Conservation (phyloP, 345 rosid species). For the Eucalyptus marginata region DNA sequence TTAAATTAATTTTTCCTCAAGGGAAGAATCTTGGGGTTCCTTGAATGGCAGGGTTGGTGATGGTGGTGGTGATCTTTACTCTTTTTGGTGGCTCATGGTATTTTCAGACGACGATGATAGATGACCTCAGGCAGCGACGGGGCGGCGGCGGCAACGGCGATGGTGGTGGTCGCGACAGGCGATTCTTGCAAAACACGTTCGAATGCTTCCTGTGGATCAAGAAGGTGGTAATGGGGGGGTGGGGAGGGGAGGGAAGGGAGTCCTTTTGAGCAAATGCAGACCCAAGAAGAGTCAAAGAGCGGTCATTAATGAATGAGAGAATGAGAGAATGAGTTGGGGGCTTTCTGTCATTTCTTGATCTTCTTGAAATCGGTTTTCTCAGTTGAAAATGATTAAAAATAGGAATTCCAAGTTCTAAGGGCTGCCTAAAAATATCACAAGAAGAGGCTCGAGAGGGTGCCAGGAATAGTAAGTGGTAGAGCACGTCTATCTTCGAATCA, state of each 20-base stretch:
- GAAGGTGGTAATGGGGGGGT: neutral
- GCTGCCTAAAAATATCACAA: neutral
- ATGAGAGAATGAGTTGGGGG: neutral
- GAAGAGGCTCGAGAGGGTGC: neutral
- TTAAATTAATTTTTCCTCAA: neutral
- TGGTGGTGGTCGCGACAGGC: neutral
- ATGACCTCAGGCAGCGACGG: neutral
- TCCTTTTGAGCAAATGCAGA: neutral
- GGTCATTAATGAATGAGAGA: neutral
- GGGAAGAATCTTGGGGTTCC: conserved; percentile 45
- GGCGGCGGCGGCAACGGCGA: neutral
- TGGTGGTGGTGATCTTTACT: neutral
- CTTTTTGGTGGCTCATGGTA: neutral
- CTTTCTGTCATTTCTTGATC: neutral
- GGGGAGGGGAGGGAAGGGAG: neutral
- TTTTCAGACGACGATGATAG: neutral
- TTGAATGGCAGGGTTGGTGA: conserved; percentile 20
- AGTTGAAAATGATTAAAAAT: neutral
- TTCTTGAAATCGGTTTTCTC: neutral
- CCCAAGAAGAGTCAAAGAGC: neutral
- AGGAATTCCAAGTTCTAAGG: neutral
- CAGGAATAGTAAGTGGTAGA: neutral
- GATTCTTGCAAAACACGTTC: neutral
- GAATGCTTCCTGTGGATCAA: neutral
- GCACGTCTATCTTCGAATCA: neutral